Evolutionary conservation across 208 protist genomes (phyloP).

Genomic region (Acanthamoeba triangularis): DNA sequence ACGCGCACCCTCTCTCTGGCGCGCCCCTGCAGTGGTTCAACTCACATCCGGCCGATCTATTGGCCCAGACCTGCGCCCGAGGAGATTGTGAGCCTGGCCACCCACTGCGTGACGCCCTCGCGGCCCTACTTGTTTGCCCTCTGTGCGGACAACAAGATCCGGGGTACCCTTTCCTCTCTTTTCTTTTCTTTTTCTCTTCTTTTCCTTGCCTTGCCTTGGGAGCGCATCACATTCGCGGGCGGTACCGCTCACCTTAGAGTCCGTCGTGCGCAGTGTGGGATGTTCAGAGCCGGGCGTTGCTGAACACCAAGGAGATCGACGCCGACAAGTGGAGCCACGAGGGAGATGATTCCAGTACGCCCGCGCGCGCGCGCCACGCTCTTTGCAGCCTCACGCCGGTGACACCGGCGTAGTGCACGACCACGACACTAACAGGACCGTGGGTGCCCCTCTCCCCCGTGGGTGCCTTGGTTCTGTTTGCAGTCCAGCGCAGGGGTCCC

Average conservation of each 20-base stretch:
- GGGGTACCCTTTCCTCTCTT: conserved; percentile 8
- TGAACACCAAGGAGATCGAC: conserved; percentile 73
- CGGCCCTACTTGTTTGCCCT: conserved; percentile 52
- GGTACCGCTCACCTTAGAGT: background rate
- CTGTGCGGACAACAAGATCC: conserved; percentile 74
- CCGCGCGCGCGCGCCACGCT: background rate
- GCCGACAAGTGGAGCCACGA: conserved; percentile 61
- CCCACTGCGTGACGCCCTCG: conserved; percentile 41
- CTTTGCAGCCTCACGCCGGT: background rate
- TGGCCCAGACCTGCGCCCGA: background rate
- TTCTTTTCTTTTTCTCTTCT: background rate
- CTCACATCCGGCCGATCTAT: too few species aligned
- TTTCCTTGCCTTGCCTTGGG: background rate
- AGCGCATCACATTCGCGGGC: background rate
- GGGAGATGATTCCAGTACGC: conserved; percentile 59
- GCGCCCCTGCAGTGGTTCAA: too few species aligned
- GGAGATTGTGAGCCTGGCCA: conserved; percentile 53
- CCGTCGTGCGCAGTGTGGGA: conserved; percentile 26
- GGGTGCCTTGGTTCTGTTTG: background rate
- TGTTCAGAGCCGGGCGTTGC: conserved; percentile 40
- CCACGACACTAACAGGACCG: background rate
- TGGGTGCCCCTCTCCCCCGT: too few species aligned
- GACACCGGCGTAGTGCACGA: too few species aligned
- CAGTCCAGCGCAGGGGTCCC: conserved; percentile 1
- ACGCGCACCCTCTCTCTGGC: background rate